Conservation (phyloP, 768 basidiomycete species). For the Dioszegia aurantiaca region DNA sequence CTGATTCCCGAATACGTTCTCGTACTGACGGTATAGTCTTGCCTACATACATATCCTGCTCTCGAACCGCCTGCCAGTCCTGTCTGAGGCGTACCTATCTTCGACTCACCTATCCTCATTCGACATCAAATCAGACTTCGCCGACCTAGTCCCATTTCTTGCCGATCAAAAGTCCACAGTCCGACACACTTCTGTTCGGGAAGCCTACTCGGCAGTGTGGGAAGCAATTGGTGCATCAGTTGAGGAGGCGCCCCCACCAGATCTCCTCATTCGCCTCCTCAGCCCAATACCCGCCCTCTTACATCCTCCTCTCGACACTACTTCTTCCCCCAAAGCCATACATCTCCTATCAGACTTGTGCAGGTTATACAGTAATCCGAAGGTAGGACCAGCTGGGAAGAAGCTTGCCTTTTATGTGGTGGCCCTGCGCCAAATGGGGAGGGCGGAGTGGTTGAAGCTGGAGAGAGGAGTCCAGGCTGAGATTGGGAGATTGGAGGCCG, state of each 20-base stretch:
- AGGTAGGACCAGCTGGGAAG: constrained; percentile 21
- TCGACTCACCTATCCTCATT: background rate
- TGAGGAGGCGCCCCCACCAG: background rate
- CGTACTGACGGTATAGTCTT: too few relatives aligned
- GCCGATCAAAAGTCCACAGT: constrained; percentile 39
- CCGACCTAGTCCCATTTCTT: constrained; percentile 33
- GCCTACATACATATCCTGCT: constrained; percentile 39
- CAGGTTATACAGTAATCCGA: constrained; percentile 19
- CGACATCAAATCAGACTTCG: constrained; percentile 26
- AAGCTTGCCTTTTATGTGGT: constrained; percentile 41
- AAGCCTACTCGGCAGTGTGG: constrained; percentile 40
- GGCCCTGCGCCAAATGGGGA: constrained; percentile 22
- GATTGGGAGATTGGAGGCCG: constrained; percentile 20
- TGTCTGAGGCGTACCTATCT: constrained; percentile 14
- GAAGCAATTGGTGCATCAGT: constrained; percentile 24
- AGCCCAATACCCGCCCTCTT: constrained; percentile 15
- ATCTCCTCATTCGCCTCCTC: constrained; percentile 26
- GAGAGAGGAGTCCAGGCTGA: constrained; percentile 32
- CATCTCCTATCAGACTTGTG: constrained; percentile 33
- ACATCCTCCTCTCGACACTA: constrained; percentile 35
- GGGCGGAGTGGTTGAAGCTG: constrained; percentile 34
- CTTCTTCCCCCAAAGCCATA: constrained; percentile 16
- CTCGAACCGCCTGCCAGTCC: constrained; percentile 35
- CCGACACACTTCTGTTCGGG: constrained; percentile 24
- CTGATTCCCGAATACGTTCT: background rate